Evolutionary conservation across 225 moss, liverwort and hornwort species (phyloP).

Genomic region (Marchantia paleacea): DNA sequence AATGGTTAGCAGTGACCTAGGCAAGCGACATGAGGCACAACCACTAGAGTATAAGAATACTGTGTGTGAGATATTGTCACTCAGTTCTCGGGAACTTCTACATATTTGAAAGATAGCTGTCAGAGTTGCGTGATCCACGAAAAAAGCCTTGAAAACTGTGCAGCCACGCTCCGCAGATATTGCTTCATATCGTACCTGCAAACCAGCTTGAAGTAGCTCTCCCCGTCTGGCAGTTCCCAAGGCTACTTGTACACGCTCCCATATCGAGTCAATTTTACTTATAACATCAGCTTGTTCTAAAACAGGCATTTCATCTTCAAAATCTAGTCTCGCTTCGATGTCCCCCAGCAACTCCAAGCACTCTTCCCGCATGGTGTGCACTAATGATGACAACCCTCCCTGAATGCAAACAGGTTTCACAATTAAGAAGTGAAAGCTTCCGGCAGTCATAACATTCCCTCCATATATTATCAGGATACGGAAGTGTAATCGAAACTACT

Average conservation of each 20-base stretch:
- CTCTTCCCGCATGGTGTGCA: constrained; percentile 69
- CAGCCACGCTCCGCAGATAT: neutral
- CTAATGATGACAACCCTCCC: constrained; percentile 82
- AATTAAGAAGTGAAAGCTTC: neutral
- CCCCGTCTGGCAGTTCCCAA: constrained; percentile 76
- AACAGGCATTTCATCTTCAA: constrained; percentile 92
- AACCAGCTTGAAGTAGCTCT: constrained; percentile 74
- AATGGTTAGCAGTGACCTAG: too few relatives aligned
- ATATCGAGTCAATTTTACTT: constrained; percentile 57
- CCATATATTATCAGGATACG: too few relatives aligned
- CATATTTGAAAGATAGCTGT: too few relatives aligned
- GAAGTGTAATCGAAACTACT: too few relatives aligned
- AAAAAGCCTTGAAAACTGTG: neutral
- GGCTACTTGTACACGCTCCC: constrained; percentile 72
- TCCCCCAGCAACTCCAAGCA: constrained; percentile 91
- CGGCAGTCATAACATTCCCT: too few relatives aligned
- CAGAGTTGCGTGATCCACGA: too few relatives aligned
- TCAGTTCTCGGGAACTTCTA: too few relatives aligned
- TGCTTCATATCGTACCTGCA: constrained; percentile 53
- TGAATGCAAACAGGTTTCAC: constrained; percentile 30
- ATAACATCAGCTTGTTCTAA: constrained; percentile 60
- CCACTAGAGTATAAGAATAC: too few relatives aligned
- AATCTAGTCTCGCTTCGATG: constrained; percentile 93
- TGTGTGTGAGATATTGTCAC: too few relatives aligned
- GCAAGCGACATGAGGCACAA: too few relatives aligned